Base-by-base conservation (phyloP, 2,329 filamentous ascomycete species). In the Atkinsonella hypoxylon region DNA sequence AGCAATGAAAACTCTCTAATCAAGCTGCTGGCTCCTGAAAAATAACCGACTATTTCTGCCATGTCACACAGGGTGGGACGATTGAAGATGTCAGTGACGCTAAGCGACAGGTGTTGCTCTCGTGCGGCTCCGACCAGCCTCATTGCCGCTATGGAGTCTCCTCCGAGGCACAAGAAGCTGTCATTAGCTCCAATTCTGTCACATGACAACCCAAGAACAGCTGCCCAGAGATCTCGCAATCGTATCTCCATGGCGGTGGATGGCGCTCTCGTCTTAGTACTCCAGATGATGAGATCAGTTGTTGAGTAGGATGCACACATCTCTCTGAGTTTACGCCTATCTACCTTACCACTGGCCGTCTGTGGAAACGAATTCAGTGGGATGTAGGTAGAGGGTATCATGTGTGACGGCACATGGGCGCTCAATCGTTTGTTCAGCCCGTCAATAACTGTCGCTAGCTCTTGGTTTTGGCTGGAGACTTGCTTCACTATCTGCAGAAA, bases 111-210 rank as follows among this genome's bases (percentile, higher is more conserved):
- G 0, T 64, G 66, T 12, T 66, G 58, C 13, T 62, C 60, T 34
- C 70, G 61, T 4, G 68, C 66, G 12, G 62, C 47, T 0, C 53
- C 48, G 1, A 55, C 56, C 59, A 54, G 68, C 45, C 66, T 69
- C 69, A 76, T 77, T 1, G 72, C 71, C 2, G 63, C 50, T 3
- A 75, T 63, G 0, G 72, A 75, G 54, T 75, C 71, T 22, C 73
- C 73, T 9, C 72, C 72, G 0, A 73, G 59, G 1, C 63, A 63
- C 60, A 75, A 72, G 58, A 76, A 75, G 57, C 69, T 72, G 53
- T 73, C 67, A 8, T 71, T 63, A 2, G 61, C 51, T 7, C 66
- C 64, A 20, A 74, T 67, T 3, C 46, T 44, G 2, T 52, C 40
- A 9, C 46, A 20, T 13, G 40, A 34, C 2, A 55, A 12, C 9